These are phyloP conservation scores for Striga hermonthica DNA, from an alignment of 305 asterid species.

Conservation along the genomic window DNA sequence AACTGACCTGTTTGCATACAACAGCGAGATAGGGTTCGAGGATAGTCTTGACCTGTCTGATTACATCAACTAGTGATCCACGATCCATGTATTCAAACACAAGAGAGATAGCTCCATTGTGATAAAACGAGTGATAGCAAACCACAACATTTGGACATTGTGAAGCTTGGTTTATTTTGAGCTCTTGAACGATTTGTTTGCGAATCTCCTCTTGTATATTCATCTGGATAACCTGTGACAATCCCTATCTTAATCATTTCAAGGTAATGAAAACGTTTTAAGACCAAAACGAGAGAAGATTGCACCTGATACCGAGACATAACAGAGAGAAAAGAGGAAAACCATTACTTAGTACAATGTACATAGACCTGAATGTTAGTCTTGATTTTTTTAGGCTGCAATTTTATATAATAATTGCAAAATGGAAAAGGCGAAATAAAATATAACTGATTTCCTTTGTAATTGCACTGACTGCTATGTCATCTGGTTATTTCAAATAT, in stretches of 20 bases:
- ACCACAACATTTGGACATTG: slow-evolving; percentile 77
- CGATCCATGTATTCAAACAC: slow-evolving; percentile 69
- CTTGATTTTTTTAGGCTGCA: neutral
- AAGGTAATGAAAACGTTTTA: neutral
- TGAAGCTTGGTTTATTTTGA: slow-evolving; percentile 88
- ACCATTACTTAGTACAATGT: neutral
- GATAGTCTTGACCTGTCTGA: slow-evolving; percentile 82
- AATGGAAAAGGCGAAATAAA: neutral
- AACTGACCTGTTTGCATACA: slow-evolving; percentile 79
- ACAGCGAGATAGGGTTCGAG: slow-evolving; percentile 96
- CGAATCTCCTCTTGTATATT: slow-evolving; percentile 79
- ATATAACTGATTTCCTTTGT: neutral
- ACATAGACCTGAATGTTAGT: neutral
- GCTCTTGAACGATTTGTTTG: slow-evolving; percentile 96
- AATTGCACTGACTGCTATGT: slow-evolving; percentile 8
- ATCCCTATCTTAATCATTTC: slow-evolving; percentile 22
- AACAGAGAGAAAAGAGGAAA: neutral
- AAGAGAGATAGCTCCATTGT: slow-evolving; percentile 91
- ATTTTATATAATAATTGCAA: slow-evolving; percentile 4
- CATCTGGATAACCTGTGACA: slow-evolving; percentile 86
- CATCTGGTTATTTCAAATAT: neutral
- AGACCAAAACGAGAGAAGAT: slow-evolving; percentile 13
- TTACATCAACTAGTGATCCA: slow-evolving; percentile 82
- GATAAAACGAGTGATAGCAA: slow-evolving; percentile 96
- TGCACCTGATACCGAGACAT: slow-evolving; percentile 2